Base-by-base conservation (phyloP, 352 stramenopile species). In the Phytophthora vignae region DNA sequence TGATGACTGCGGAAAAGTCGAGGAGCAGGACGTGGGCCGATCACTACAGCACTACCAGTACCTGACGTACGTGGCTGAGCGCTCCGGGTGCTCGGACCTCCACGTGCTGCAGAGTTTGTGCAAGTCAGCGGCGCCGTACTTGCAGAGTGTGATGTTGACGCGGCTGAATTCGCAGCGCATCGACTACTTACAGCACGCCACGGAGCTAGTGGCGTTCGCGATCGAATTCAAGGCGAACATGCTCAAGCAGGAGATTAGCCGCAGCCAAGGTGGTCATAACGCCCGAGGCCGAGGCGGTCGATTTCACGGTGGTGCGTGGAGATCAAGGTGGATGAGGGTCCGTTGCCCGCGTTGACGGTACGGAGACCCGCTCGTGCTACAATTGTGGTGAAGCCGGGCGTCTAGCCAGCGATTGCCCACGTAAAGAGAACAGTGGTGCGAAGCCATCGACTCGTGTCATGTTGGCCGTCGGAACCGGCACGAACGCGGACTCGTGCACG, bases 11-110 rank as follows among this genome's bases (percentile, higher is more conserved):
- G 12, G 27, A 56, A 19, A 69, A 58, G 27, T 21, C 6, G 38
- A 36, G 14, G 2, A 33, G 22, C 42, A 21, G 44, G 19, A 52
- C 53, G 11, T 69, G 53, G 40, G 11, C 44, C 8, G 62, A n/a
- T n/a, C n/a, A n/a, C n/a, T n/a, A n/a, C n/a, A 69, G 19, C 53
- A 63, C 27, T 62, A 27, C 17, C 29, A 69, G 53, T 69, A 69
- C 53, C 15, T 69, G 27, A 21, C 42, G 19, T 49, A 49, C 40
- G 62, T 62, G 4, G 62, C 53, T 10, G 29, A 69, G 12, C 31
- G 54, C 33, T 63, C 44, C 2, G 29, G n/a, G 1, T 56, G 44
- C 11, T 50, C 46, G 3, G 54, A 59, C 2, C 60, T 53, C 19
- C 48, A 38, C 10, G 57, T 55, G n/a, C 11, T 55, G 15, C 55